A percentile compares a stretch with the other conserved stretches of the same genome.
Evolutionary conservation across 1,284 basidiomycete species (phyloP).

Genomic region (Spongispora temasekensis): DNA sequence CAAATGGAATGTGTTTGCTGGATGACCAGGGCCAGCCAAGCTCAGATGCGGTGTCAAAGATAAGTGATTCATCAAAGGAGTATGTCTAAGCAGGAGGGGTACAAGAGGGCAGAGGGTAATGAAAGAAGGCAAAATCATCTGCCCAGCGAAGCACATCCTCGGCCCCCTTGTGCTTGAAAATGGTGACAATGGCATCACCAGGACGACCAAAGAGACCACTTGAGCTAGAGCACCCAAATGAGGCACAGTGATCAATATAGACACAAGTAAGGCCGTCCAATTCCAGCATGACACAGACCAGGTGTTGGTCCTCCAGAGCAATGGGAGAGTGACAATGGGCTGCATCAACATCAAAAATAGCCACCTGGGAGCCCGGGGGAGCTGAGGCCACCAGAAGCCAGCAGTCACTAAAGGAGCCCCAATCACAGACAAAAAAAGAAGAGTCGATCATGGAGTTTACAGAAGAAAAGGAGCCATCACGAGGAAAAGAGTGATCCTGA

Average conservation of each 20-base stretch:
- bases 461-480: not conserved
- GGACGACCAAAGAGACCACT: not conserved
- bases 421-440: conserved; percentile 22
- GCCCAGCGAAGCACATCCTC: not conserved
- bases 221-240: not conserved
- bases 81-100: not conserved
- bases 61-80: not conserved
- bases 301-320: conserved; percentile 9
- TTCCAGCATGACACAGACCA: conserved; percentile 21
- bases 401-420: conserved; percentile 33
- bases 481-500: conserved; percentile 26
- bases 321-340: conserved; percentile 21
- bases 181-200: not conserved
- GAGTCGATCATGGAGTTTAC: conserved; percentile 34
- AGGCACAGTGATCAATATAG: conserved; percentile 10
- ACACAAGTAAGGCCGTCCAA: not conserved
- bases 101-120: not conserved
- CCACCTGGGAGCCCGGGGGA: conserved; percentile 18
- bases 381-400: conserved; percentile 13
- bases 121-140: not conserved
- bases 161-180: not conserved
- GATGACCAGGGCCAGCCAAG: conserved; percentile 18
- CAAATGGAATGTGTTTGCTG: conserved; percentile 3
- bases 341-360: conserved; percentile 24
- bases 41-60: too few species aligned